Conservation (phyloP, 2,329 filamentous ascomycete species). For the Sporothrix pseudoabietina region DNA sequence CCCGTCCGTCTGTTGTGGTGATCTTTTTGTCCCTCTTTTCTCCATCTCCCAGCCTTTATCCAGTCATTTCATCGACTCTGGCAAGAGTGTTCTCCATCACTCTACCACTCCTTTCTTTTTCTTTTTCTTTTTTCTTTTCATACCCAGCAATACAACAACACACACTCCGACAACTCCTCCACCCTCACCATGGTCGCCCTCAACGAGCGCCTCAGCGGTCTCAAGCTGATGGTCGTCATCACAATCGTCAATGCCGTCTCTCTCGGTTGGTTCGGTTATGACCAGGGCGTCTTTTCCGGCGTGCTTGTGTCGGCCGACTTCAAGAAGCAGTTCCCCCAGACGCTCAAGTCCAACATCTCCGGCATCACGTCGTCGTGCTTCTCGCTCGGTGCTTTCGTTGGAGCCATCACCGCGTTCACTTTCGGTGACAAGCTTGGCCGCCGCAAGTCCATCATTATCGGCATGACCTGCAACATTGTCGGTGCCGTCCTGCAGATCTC, state of each 20-base stretch:
- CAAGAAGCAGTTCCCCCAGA: constrained; percentile 44
- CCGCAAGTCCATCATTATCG: constrained; percentile 41
- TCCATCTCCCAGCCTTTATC: background rate
- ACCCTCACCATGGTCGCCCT: background rate
- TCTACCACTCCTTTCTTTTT: background rate
- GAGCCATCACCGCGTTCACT: constrained; percentile 40
- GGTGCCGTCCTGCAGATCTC: constrained; percentile 43
- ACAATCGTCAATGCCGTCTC: constrained; percentile 20
- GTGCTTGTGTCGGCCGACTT: constrained; percentile 48
- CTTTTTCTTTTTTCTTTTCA: background rate
- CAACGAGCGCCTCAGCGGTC: constrained; percentile 18
- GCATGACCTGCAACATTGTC: constrained; percentile 41
- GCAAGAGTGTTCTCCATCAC: background rate
- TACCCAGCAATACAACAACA: background rate
- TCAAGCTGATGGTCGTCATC: constrained; percentile 23
- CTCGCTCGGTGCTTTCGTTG: constrained; percentile 43
- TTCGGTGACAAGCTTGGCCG: constrained; percentile 43
- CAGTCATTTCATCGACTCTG: background rate
- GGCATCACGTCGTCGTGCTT: constrained; percentile 51
- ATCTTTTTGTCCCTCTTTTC: background rate
- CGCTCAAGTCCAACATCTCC: constrained; percentile 45
- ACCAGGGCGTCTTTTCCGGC: constrained; percentile 48
- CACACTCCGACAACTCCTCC: background rate
- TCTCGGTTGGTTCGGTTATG: constrained; percentile 44
- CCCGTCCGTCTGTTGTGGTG: background rate